Conservation (phyloP, 2,329 filamentous ascomycete species). For the Fusarium tjaetaba region DNA sequence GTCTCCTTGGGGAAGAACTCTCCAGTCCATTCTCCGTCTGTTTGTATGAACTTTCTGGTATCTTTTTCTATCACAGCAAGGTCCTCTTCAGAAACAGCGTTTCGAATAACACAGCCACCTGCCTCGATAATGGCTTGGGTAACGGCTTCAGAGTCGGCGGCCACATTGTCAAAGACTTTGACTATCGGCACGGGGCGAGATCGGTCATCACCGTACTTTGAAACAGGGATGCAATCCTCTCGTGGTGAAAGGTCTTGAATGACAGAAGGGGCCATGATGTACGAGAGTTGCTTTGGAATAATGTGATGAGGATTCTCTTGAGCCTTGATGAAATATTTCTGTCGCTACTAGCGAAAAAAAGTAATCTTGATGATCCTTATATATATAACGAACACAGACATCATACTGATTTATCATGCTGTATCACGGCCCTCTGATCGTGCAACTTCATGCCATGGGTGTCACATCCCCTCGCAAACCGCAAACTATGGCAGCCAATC, state of each 20-base stretch:
- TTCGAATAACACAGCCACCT: not conserved
- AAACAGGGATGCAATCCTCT: not conserved
- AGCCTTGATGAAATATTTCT: accelerated
- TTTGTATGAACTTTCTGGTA: not conserved
- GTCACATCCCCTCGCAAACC: not conserved
- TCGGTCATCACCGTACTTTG: not conserved
- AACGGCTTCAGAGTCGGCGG: not conserved
- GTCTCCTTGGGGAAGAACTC: not conserved
- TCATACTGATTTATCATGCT: not conserved
- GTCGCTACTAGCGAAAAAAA: accelerated
- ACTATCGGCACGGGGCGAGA: not conserved
- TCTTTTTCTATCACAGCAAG: not conserved
- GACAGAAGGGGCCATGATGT: not conserved
- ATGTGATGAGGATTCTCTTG: not conserved
- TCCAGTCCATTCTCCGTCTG: not conserved
- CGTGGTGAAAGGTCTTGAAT: not conserved
- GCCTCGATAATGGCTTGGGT: not conserved
- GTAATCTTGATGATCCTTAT: not conserved
- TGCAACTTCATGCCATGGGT: not conserved
- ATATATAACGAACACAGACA: accelerated
- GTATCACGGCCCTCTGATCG: not conserved
- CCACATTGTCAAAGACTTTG: not conserved
- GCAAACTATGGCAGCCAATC: not conserved
- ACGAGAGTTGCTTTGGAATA: not conserved
- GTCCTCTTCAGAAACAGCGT: not conserved